These are phyloP conservation scores for Hortiboletus rubellus DNA, from an alignment of 1,284 basidiomycete species.

Conservation along the genomic window DNA sequence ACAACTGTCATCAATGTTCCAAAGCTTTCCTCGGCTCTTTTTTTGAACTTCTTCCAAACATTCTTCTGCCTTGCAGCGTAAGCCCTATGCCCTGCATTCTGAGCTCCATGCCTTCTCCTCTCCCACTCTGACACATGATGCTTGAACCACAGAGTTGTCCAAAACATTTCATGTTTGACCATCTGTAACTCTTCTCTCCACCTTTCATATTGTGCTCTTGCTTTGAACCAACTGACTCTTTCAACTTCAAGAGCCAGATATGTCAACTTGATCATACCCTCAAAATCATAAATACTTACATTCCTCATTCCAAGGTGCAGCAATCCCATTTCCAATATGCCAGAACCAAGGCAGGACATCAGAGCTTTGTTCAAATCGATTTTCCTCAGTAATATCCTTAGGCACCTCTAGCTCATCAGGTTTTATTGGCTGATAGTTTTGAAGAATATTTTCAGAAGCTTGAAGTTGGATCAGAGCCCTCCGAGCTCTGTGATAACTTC, in stretches of 20 bases:
- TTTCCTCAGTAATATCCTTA: slow-evolving; percentile 17
- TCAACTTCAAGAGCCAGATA: slow-evolving; percentile 2
- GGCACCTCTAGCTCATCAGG: slow-evolving; percentile 1
- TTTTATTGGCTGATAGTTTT: slow-evolving; percentile 3
- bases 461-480: background rate
- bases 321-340: background rate
- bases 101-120: background rate
- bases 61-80: background rate
- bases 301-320: slow-evolving; percentile 9
- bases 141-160: slow-evolving; percentile 12
- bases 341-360: slow-evolving; percentile 19
- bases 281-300: slow-evolving; percentile 7
- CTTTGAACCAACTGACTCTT: slow-evolving; percentile 13
- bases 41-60: background rate
- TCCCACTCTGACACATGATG: slow-evolving; percentile 5
- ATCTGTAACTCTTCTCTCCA: slow-evolving; percentile 10
- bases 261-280: no score
- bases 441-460: background rate
- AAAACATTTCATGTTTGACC: background rate
- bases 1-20: no score
- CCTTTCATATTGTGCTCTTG: slow-evolving; percentile 4
- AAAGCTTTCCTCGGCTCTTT: background rate
- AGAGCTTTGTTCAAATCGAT: slow-evolving; percentile 8
- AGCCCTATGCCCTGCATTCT: background rate
- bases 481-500: background rate